These are phyloP conservation scores for Camellia japonica DNA, from an alignment of 148 eudicot genomes.

Conservation along the genomic window DNA sequence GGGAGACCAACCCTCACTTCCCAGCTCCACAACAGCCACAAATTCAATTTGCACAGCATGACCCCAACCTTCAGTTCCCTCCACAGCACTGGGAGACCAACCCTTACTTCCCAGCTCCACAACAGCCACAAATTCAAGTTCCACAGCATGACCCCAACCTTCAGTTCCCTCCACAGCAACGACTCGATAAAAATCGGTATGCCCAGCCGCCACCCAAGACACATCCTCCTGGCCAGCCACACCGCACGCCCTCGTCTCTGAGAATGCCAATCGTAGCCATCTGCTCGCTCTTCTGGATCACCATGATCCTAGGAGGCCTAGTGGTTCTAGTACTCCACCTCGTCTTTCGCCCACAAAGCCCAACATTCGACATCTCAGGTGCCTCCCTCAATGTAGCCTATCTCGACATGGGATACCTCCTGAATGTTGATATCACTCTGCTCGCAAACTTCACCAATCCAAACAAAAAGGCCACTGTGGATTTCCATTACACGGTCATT, in stretches of 20 bases:
- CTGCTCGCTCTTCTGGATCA: conserved; percentile 71
- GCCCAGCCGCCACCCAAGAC: too few species aligned
- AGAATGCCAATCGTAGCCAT: conserved; percentile 42
- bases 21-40: conserved; percentile 22
- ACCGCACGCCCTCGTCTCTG: not conserved
- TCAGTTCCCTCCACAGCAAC: conserved; percentile 24
- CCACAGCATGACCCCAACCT: conserved; percentile 40
- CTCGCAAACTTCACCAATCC: conserved; percentile 80
- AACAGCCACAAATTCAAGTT: conserved; percentile 18
- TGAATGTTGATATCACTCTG: conserved; percentile 66
- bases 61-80: conserved; percentile 49
- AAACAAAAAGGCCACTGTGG: conserved; percentile 59
- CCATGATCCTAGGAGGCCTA: conserved; percentile 64
- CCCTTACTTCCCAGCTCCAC: conserved; percentile 5
- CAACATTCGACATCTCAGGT: conserved; percentile 56
- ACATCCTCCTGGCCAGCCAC: not conserved
- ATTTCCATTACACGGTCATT: conserved; percentile 51
- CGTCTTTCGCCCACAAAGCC: conserved; percentile 57
- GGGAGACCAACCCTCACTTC: conserved; percentile 71
- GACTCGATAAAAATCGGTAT: too few species aligned
- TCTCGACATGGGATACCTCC: conserved; percentile 73
- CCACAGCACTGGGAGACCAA: conserved; percentile 21
- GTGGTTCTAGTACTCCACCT: conserved; percentile 72
- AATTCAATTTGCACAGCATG: conserved; percentile 6
- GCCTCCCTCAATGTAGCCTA: conserved; percentile 73